Evolutionary conservation across 1,284 basidiomycete species (phyloP), one percentile per base, ranked within the genome.

Genomic region (Heterobasidion parviporum): DNA sequence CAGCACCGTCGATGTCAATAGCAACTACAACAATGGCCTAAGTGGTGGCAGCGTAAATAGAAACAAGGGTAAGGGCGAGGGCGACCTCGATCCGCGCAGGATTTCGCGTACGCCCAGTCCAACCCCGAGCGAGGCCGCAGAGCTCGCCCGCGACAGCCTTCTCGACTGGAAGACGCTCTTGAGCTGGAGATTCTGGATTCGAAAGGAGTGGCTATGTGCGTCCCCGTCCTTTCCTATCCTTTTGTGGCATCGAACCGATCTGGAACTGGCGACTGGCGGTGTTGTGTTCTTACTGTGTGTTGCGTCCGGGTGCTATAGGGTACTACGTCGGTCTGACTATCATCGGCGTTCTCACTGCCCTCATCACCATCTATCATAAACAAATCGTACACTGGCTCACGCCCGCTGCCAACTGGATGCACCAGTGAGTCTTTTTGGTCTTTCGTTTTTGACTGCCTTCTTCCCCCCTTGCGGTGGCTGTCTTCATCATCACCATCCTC

Each of bases 341-440:
- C 54, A 58, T 66, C 50, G 55, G 69, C 15, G 70, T 75, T 35
- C 56, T 81, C 43, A 73, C 78, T 20, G 70, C 72, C 14, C 73
- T 85, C 48, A 76, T 86, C 69, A 77, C 80, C 2, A 65, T 85
- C 33, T 85, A 76, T 64, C 72, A 73, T 61, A 69, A 71, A 34
- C 71, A 83, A 71, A 85, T 87, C 57, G 77, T 86, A 54, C 60
- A 74, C 33, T 79, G 76, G 77, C 72, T 87, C 44, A 75, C 70
- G 38, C 83, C 83, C 1, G 73, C 74, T 7, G 77, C 81, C 0
- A 71, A 75, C 52, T 80, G 77, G 73, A 75, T 86, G 66, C 65
- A 72, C 55, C 53, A 61, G 73, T 75, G 56, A 73, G 74, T 66
- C 8, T 47, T 46, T 26, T 26, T 26, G 3, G 26, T 26, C 26